Percentiles rank a stretch among this genome's conserved stretches.
These are phyloP conservation scores for Mycotypha africana DNA, from an alignment of 371 early-diverging fungal genomes.

Conservation along the genomic window DNA sequence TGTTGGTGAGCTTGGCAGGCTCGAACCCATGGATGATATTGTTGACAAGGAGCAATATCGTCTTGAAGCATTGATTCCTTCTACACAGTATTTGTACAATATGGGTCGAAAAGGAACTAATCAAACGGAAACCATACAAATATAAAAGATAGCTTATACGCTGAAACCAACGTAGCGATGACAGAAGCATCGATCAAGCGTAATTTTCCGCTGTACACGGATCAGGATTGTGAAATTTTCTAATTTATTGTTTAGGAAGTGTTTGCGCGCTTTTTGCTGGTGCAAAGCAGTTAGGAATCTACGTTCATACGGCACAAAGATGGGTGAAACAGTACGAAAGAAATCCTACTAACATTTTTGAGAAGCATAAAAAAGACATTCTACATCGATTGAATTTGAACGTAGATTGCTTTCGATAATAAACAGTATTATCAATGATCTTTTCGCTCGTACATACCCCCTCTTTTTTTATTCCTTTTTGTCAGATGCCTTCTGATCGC, in stretches of 20 bases:
- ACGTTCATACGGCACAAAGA: no score
- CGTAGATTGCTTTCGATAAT: background rate
- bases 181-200: slow-evolving; percentile 4
- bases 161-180: slow-evolving; percentile 4
- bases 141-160: background rate
- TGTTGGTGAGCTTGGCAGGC: slow-evolving; percentile 6
- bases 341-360: background rate
- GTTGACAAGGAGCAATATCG: slow-evolving; percentile 12
- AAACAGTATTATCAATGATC: slow-evolving; percentile 2
- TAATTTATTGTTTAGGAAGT: slow-evolving; percentile 7
- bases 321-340: background rate
- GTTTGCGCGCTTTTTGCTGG: slow-evolving; percentile 7
- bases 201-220: slow-evolving; percentile 8
- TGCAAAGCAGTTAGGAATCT: slow-evolving; percentile 8
- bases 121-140: slow-evolving; percentile 1
- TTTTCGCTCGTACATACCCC: background rate
- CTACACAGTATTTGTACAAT: slow-evolving; percentile 7
- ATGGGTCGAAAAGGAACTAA: background rate
- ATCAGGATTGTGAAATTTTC: slow-evolving; percentile 9
- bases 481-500: background rate
- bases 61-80: slow-evolving; percentile 11
- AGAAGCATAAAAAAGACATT: background rate
- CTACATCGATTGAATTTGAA: background rate
- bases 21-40: slow-evolving; percentile 15
- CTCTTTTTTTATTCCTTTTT: slow-evolving; percentile 6